Evolutionary conservation across 2,329 filamentous ascomycete genomes (phyloP), one percentile per base, ranked within the genome.

Genomic region (Pyrenochaeta sp.): DNA sequence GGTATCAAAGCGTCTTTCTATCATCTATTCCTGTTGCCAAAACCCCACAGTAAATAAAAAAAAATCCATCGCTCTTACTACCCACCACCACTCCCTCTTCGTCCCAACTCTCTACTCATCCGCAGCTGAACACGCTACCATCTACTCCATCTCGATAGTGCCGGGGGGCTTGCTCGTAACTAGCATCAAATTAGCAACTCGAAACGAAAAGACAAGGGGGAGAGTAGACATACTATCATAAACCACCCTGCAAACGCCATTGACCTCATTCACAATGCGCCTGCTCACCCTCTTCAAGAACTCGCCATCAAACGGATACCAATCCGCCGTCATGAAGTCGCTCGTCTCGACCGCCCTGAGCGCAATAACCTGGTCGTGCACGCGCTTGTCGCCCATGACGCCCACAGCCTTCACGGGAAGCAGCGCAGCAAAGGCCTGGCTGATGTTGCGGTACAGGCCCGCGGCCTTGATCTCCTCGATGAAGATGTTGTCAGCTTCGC

Each of bases 401-500:
- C 83, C 83, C 0, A 89, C 86, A 2, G 84, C 83, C 67, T 81
- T 84, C 53, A 81, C 80, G 2, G 84, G 83, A 23, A 87, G 69
- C 11, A 89, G 73, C n/a, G 84, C 86, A 3, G 86, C 86, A 62
- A 83, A 89, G 0, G 86, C 86, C 62, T 89, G 86, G 28, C 77
- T 80, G 53, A 88, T 88, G 60, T 92, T 71, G 44, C 87, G 72
- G 68, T 93, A 93, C 15, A 91, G 71, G 8, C 88, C 88, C 0
- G 86, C 86, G 42, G 82, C 81, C 60, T 77, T 79, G 73, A 93
- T 92, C 79, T 86, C 85, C 51, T 80, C 79, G 57, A 92, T 90
- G 74, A 89, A 92, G 63, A 93, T 92, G 63, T 83, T 66, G 61
- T 92, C 89, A 1, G 88, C 89, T 66, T 88, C 77, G n/a, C 89